Evolutionary conservation across 2,329 filamentous ascomycete species (phyloP), one percentile per base, ranked within the genome.

Genomic region (Fusarium setosum): DNA sequence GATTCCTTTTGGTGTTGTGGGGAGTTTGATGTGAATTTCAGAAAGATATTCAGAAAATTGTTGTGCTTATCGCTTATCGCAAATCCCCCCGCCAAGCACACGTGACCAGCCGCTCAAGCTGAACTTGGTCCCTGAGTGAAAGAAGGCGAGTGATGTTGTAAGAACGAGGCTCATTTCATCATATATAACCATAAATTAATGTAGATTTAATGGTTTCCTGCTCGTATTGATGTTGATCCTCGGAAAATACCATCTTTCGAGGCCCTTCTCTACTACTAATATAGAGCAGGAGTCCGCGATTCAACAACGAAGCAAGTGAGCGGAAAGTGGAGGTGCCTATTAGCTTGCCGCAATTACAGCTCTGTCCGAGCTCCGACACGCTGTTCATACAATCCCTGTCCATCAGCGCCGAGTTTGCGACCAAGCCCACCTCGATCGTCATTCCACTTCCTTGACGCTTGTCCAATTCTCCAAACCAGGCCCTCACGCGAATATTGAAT

Each of bases 31-130:
- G 29, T 41, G 40, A 18, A 56, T 68, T 68, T 60, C 48, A 51
- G 31, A 47, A 68, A 54, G 49, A 55, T 56, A 56, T 56, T 29
- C 37, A 32, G 18, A 67, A 65, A 63, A 34, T 66, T 68, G 65
- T n/a, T 68, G 65, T 35, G 54, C 54, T 56, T 56, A 56, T 56
- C 51, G 65, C 65, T 68, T 68, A 68, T 68, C 65, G 61, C 31
- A 23, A 47, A 56, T 63, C 59, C 29, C 10, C 4, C 17, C 29
- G 24, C 31, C 53, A 35, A 55, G 31, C 41, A 7, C 61, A 68
- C 56, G 60, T 65, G 56, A 55, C 24, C 18, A 3, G 17, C 4
- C 3, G 20, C 44, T n/a, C n/a, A n/a, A 34, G 29, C 29, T 34
- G 8, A 21, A 34, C 42, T n/a, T 34, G 5, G 11, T 13, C 17